Percentiles rank a stretch among this genome's conserved stretches.
phyloP scores from a whole-genome alignment of 2,329 filamentous ascomycete species.

The Aspergillus novofumigatus region DNA sequence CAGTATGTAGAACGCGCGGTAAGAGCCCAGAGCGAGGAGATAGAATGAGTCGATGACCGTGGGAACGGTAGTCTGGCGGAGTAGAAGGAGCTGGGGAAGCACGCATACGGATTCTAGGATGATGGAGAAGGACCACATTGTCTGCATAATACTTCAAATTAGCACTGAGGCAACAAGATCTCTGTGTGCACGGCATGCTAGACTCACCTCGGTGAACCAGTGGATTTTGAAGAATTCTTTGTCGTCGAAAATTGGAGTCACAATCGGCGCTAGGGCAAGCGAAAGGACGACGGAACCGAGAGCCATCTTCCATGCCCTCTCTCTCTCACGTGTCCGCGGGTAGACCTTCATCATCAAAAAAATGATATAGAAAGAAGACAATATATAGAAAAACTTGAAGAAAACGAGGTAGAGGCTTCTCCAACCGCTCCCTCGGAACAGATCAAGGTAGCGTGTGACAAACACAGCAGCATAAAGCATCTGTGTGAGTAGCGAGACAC shows the following conservation, averaged over 20 bases:
- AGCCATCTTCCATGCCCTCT: conserved; percentile 91
- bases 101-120: conserved; percentile 89
- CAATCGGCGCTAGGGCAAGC: conserved; percentile 65
- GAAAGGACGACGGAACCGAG: conserved; percentile 64
- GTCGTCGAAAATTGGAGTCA: conserved; percentile 65
- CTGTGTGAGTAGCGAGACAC: conserved; percentile 86
- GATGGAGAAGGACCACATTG: conserved; percentile 82
- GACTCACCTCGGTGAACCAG: conserved; percentile 40
- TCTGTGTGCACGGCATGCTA: neutral
- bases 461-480: conserved; percentile 84
- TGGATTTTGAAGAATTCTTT: conserved; percentile 33
- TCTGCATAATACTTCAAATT: conserved; percentile 44
- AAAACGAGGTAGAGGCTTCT: conserved; percentile 63
- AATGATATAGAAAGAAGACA: conserved; percentile 80
- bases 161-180: neutral
- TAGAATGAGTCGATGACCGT: conserved; percentile 98
- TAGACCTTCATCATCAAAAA: conserved; percentile 82
- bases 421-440: conserved; percentile 53
- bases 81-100: conserved; percentile 82
- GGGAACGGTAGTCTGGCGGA: conserved; percentile 90
- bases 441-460: conserved; percentile 77
- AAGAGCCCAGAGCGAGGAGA: conserved; percentile 78
- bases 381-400: conserved; percentile 86
- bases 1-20: conserved; percentile 82
- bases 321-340: conserved; percentile 81